Base-by-base conservation (phyloP, 106 monocot species). In the Ottelia alismoides region DNA sequence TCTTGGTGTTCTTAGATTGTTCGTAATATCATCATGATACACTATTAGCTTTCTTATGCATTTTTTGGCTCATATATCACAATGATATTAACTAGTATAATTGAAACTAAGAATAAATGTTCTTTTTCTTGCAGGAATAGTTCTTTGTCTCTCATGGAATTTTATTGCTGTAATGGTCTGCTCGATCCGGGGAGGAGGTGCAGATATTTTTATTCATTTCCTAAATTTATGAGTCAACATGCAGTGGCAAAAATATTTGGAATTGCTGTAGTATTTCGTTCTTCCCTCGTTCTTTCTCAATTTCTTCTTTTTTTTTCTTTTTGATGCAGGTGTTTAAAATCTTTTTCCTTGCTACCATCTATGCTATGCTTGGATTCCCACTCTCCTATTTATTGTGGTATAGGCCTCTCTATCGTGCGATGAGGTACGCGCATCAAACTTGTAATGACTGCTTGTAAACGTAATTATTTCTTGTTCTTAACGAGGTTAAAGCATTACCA, bases 301-400 rank as follows among this genome's bases (percentile, higher is more conserved):
- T 16, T 7, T 7, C 10, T 16, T 21, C 55, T 20, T 24, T 55
- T 25, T 28, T 43, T 29, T 55, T 27, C 19, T n/a, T n/a, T n/a
- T n/a, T n/a, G n/a, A n/a, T n/a, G n/a, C 76, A 94, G 88, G 88
- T 59, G 84, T 77, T n/a, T n/a, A 94, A 80, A 53, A 80, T 94
- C 2, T 94, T 88, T 65, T 84, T 94, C 56, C 93, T 94, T 47
- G 80, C 93, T 30, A 54, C 51, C 28, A 94, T 94, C 10, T 94
- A 94, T 78, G 93, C 88, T 55, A 32, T 94, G 30, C 62, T 81
- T 69, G 93, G 93, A 27, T 56, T 60, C 22, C 93, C 88, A 45
- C 73, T 94, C 49, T 94, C 93, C 51, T 94, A 88, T 73, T 65
- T 88, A 45, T 63, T 87, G 32, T 94, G 93, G 93, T 94, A 94